Percentiles rank a stretch among this genome's conserved stretches.
These are phyloP conservation scores for Nitzschia sp. DNA, from an alignment of 108 stramenopile species.

Conservation along the genomic window DNA sequence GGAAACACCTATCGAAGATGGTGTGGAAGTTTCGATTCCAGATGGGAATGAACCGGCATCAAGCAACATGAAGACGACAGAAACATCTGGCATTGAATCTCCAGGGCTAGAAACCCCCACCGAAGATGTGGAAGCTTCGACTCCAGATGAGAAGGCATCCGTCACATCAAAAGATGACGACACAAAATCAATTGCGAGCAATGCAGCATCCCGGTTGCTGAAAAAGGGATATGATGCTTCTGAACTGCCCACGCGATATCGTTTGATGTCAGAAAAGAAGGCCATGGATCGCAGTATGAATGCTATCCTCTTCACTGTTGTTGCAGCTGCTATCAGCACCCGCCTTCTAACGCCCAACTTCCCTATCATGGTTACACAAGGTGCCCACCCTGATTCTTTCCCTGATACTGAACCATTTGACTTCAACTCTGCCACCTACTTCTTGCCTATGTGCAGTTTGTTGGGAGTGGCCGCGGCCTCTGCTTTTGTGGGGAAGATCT, in stretches of 20 bases:
- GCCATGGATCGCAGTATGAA: constrained; percentile 19
- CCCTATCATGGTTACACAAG: constrained; percentile 46
- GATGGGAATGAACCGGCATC: too few relatives aligned
- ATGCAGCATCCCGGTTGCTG: neutral
- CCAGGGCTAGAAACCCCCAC: too few relatives aligned
- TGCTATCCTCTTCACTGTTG: constrained; percentile 35
- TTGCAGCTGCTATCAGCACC: constrained; percentile 35
- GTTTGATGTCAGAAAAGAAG: constrained; percentile 35
- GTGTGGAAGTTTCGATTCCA: too few relatives aligned
- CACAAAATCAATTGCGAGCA: too few relatives aligned
- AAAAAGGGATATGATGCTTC: neutral
- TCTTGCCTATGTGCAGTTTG: constrained; percentile 43
- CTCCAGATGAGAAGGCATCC: too few relatives aligned
- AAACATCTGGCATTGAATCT: too few relatives aligned
- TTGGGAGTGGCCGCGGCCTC: constrained; percentile 52
- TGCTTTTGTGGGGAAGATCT: constrained; percentile 35
- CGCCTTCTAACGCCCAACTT: constrained; percentile 54
- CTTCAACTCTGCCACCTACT: constrained; percentile 56
- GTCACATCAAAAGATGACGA: too few relatives aligned
- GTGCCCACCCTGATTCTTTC: constrained; percentile 40
- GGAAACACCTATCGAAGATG: too few relatives aligned
- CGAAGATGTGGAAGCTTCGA: too few relatives aligned
- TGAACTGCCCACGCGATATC: neutral
- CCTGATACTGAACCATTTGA: constrained; percentile 43
- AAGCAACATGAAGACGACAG: too few relatives aligned